Evolutionary conservation across 768 basidiomycete genomes (phyloP), one percentile per base, ranked within the genome.

Genomic region (Hypholoma fasciculare): DNA sequence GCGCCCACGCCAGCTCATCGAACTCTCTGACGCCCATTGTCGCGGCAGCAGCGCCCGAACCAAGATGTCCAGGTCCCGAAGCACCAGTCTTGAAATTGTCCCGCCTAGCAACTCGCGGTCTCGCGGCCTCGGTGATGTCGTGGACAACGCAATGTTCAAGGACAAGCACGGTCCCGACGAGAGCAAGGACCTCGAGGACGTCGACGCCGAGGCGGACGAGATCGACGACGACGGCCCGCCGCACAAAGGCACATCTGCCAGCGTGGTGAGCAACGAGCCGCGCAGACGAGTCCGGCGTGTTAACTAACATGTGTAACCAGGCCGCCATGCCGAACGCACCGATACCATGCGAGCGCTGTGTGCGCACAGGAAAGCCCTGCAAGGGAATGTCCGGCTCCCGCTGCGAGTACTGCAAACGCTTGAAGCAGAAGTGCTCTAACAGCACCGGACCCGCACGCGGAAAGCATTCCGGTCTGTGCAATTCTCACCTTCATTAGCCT

Each of bases 341-440:
- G 26, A 71, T 70, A 49, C 76, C 77, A 14, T 80, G 78, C 61
- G 78, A 80, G 55, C 75, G 78, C 49, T 80, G 78, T 58, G 67
- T 74, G 61, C 76, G 77, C 60, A 74, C 75, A 17, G 73, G 72
- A 47, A 76, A 73, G 64, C 72, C 70, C 5, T 80, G 78, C 63
- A 76, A 71, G 61, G 78, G 78, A 17, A 66, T 76, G 20, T 70
- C 74, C 30, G 76, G 77, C 47, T 71, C 74, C 63, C 77, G 78
- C 50, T 80, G 78, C 62, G 77, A 78, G 57, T 70, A 78, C 61
- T 80, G 78, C 69, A 80, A 78, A 64, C 67, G 70, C 58, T 69
- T 78, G 54, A 78, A 78, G 63, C 77, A 78, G 65, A 77, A 76
- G 66, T 80, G 78, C 63, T 76, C 77, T 20, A 80, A 80, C 61